Percentiles rank a stretch among this genome's conserved stretches.
Conservation (phyloP, 2,329 filamentous ascomycete genomes). For the Fulvia fulva region DNA sequence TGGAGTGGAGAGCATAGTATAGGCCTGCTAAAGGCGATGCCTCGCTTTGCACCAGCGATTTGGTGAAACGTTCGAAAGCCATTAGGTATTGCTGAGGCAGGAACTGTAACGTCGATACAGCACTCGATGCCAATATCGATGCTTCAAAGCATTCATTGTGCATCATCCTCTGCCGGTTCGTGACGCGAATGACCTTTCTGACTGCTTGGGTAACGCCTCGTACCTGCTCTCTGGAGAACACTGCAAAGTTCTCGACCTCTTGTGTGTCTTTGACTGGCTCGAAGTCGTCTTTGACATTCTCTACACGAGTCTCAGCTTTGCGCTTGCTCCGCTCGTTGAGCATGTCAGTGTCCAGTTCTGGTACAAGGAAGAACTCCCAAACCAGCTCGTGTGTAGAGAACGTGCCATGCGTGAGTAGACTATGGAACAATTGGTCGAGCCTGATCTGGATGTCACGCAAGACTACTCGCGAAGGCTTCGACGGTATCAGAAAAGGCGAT, state of each 20-base stretch:
- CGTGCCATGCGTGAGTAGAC: slow-evolving; percentile 81
- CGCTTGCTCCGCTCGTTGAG: slow-evolving; percentile 83
- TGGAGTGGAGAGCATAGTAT: slow-evolving; percentile 70
- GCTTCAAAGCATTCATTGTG: slow-evolving; percentile 66
- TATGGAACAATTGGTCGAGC: slow-evolving; percentile 82
- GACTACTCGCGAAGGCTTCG: slow-evolving; percentile 81
- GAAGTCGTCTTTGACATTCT: slow-evolving; percentile 85
- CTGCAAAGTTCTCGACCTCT: slow-evolving; percentile 89
- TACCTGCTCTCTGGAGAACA: slow-evolving; percentile 85
- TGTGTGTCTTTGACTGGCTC: slow-evolving; percentile 68
- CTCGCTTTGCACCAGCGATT: slow-evolving; percentile 62
- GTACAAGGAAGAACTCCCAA: slow-evolving; percentile 98
- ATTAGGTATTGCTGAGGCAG: slow-evolving; percentile 64
- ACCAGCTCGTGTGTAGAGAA: slow-evolving; percentile 95
- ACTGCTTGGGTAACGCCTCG: slow-evolving; percentile 79
- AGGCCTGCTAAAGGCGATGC: slow-evolving; percentile 70
- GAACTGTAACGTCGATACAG: slow-evolving; percentile 57
- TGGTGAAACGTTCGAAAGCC: slow-evolving; percentile 70
- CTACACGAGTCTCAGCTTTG: slow-evolving; percentile 77
- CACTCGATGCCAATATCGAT: slow-evolving; percentile 49
- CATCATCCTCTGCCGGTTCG: slow-evolving; percentile 67
- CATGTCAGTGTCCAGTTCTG: slow-evolving; percentile 84
- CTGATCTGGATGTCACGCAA: slow-evolving; percentile 82
- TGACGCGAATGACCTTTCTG: slow-evolving; percentile 74
- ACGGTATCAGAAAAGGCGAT: slow-evolving; percentile 88